Evolutionary conservation across 495 filamentous ascomycete species (phyloP), one percentile per base, ranked within the genome.

Genomic region (Amphirosellinia nigrospora): DNA sequence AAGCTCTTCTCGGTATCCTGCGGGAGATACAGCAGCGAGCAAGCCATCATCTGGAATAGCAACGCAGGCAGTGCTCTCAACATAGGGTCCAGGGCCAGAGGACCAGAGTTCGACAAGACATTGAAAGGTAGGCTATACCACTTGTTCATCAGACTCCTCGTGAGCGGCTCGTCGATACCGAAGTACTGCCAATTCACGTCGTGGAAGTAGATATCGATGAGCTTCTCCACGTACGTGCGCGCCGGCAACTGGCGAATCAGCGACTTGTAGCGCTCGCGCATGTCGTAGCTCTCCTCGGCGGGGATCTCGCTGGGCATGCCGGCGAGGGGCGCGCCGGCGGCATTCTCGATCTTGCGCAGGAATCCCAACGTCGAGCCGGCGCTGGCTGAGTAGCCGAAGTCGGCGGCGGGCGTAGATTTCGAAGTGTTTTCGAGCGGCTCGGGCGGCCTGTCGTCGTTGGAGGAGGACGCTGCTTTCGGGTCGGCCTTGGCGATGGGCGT

Each of bases 111-210:
- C 0, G 78, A 78, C 4, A 88, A 73, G n/a, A 81, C 68, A 28
- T 75, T 79, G 68, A 84, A 84, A 9, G 86, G 82, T 19, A 85
- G 72, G 23, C 68, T 78, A 45, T 85, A 77, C 88, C 88, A 91
- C 39, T 83, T 75, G 10, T 79, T 76, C 48, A 90, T 78, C 32
- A 86, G 81, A 2, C 74, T 73, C 45, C 81, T 75, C 64, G 89
- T 88, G 1, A 85, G 72, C 23, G 79, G 79, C 60, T 85, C 82
- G 66, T 91, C 88, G 13, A 90, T 75, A 39, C 82, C 78, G 48
- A 80, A 85, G 67, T 91, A 90, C 63, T 87, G 83, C 83, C 86
- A 88, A 74, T 90, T 89, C 69, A 89, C 84, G 21, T 85, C 83
- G 6, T 71, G 68, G 70, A 91, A 89, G 77, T 85, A 91, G 4